Evolutionary conservation across 306 rosid genomes (phyloP).

Genomic region (Vachellia pachyceras): DNA sequence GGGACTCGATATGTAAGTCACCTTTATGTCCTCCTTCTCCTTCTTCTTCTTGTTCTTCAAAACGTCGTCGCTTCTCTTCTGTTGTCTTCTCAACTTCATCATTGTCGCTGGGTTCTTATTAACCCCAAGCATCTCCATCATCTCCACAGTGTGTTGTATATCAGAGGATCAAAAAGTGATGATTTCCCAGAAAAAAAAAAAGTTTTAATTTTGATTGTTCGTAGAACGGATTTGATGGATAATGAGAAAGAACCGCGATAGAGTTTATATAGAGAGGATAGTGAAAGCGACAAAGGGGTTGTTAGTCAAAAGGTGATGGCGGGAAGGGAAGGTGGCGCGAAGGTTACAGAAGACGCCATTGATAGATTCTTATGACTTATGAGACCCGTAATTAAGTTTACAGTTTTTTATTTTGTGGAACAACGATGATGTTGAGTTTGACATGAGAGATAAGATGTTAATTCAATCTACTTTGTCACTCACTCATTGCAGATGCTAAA

Average conservation of each 20-base stretch:
- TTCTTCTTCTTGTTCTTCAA: conserved; percentile 49
- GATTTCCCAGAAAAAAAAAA: background rate
- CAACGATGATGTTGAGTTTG: no score
- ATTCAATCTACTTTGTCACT: no score
- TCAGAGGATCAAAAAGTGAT: background rate
- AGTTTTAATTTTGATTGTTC: background rate
- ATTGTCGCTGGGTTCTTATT: background rate
- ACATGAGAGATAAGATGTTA: no score
- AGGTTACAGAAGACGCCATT: background rate
- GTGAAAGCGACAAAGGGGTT: background rate
- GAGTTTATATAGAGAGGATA: conserved; percentile 40
- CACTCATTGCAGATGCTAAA: no score
- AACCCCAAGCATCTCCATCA: conserved; percentile 29
- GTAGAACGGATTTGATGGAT: conserved; percentile 5
- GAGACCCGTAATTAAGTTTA: conserved; percentile 48
- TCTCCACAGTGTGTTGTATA: no score
- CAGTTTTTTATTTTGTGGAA: background rate
- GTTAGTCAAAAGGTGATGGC: conserved; percentile 35
- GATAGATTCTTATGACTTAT: background rate
- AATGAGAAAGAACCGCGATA: background rate
- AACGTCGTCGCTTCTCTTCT: conserved; percentile 29
- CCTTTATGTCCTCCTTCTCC: conserved; percentile 45
- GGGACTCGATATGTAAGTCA: conserved; percentile 84
- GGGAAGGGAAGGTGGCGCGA: conserved; percentile 29
- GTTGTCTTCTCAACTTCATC: conserved; percentile 47